Evolutionary conservation across 139 green algal genomes (phyloP), one percentile per base, ranked within the genome.

Genomic region (Chlamydomonas sp.): DNA sequence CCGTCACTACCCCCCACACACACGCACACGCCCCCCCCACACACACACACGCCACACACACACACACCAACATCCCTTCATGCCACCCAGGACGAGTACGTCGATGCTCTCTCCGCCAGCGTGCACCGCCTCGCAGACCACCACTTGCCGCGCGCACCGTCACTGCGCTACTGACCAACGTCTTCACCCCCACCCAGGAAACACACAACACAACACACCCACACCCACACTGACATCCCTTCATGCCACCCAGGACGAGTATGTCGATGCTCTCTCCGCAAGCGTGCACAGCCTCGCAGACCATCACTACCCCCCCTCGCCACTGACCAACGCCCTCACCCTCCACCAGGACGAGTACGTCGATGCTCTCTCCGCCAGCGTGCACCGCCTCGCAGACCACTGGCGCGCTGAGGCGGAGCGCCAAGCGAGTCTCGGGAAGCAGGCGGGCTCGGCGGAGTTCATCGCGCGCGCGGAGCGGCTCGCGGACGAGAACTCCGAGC

Each of bases 31-130:
- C 20, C 43, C 43, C 13, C 43, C 20, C 43, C 13, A 13, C 13
- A 13, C 20, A 13, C 31, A 26, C n/a, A n/a, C n/a, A n/a, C n/a
- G n/a, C n/a, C n/a, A n/a, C n/a, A n/a, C n/a, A n/a, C n/a, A n/a
- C n/a, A n/a, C n/a, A n/a, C n/a, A n/a, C n/a, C n/a, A n/a, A n/a
- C n/a, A n/a, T n/a, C n/a, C n/a, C n/a, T n/a, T n/a, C n/a, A n/a
- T n/a, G n/a, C n/a, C n/a, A n/a, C n/a, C 8, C 60, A 68, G 60
- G 60, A 68, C 34, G 60, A 68, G 60, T 68, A 68, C 34, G 60
- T 68, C 6, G 60, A 68, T 48, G 31, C 39, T 28, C 30, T 68
- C 22, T 48, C 22, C 31, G 60, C 30, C 34, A 28, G 31, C 8
- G 34, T 49, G 10, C 30, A 68, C 31, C 20, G 48, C 31, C 60